Conservation (phyloP, 148 eudicot species). For the Vaccinium macrocarpon region DNA sequence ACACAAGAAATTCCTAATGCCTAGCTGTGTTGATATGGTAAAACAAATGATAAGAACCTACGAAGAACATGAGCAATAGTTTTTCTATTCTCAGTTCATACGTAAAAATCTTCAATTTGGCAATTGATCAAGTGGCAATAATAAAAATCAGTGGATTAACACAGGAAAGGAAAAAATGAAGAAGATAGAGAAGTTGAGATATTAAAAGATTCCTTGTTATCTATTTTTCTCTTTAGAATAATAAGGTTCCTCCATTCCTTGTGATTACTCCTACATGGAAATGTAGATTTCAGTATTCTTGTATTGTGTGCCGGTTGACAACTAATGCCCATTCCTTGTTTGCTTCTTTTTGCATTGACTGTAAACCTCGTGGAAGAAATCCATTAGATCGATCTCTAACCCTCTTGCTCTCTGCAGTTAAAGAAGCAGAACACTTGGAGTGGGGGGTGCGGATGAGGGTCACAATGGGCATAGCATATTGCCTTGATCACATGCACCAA, state of each 20-base stretch:
- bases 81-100: not conserved
- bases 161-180: not conserved
- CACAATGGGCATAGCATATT: slow-evolving; percentile 83
- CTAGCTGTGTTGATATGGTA: not conserved
- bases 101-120: not conserved
- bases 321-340: not conserved
- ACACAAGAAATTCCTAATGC: not conserved
- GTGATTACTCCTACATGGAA: not conserved
- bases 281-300: not conserved
- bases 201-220: not conserved
- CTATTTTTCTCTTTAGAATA: not conserved
- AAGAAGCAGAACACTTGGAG: slow-evolving; percentile 92
- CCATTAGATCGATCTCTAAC: not conserved
- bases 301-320: not conserved
- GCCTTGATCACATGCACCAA: slow-evolving; percentile 84
- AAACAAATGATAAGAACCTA: not conserved
- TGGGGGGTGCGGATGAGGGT: slow-evolving; percentile 75
- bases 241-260: not conserved
- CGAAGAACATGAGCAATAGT: not conserved
- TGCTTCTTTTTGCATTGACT: not conserved
- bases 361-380: not conserved
- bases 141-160: not conserved
- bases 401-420: slow-evolving; percentile 40
- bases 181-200: not conserved
- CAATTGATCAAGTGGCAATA: not conserved